These are phyloP conservation scores for Cadophora sp. DNA, from an alignment of 2,329 filamentous ascomycete species.

Conservation along the genomic window DNA sequence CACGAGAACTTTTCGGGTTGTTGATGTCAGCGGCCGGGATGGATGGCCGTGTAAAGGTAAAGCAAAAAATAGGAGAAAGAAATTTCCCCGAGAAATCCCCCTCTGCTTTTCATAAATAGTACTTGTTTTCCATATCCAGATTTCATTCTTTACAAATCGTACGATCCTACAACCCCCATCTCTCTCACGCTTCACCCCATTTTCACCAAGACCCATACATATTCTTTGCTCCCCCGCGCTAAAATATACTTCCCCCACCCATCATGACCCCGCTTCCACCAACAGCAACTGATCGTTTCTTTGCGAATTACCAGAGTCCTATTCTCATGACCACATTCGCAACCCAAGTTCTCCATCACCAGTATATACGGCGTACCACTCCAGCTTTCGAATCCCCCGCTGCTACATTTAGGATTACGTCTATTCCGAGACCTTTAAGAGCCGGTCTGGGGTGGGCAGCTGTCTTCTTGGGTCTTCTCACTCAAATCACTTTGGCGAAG, in stretches of 20 bases:
- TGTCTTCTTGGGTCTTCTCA: conserved; percentile 38
- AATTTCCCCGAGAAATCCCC: conserved; percentile 6
- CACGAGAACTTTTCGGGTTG: conserved; percentile 6
- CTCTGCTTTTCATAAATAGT: conserved; percentile 4
- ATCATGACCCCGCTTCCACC: conserved; percentile 33
- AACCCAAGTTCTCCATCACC: conserved; percentile 35
- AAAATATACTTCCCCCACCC: conserved; percentile 4
- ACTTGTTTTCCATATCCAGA: not conserved
- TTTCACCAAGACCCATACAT: conserved; percentile 10
- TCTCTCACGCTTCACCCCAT: not conserved
- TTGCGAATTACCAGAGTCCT: conserved; percentile 34
- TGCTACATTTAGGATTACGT: conserved; percentile 16
- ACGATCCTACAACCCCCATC: not conserved
- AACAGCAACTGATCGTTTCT: conserved; percentile 34
- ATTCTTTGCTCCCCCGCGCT: conserved; percentile 26
- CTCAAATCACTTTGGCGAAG: conserved; percentile 37
- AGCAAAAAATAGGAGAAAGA: conserved; percentile 8
- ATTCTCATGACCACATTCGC: conserved; percentile 37
- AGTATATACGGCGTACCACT: conserved; percentile 34
- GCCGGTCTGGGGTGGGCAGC: conserved; percentile 39
- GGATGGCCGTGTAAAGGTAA: not conserved
- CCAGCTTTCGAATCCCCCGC: conserved; percentile 24
- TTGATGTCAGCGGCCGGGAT: conserved; percentile 2
- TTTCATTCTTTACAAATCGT: not conserved
- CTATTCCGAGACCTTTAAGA: conserved; percentile 32